phyloP scores from a whole-genome alignment of 345 rosid genomes.

The Geranium rotundifolium region DNA sequence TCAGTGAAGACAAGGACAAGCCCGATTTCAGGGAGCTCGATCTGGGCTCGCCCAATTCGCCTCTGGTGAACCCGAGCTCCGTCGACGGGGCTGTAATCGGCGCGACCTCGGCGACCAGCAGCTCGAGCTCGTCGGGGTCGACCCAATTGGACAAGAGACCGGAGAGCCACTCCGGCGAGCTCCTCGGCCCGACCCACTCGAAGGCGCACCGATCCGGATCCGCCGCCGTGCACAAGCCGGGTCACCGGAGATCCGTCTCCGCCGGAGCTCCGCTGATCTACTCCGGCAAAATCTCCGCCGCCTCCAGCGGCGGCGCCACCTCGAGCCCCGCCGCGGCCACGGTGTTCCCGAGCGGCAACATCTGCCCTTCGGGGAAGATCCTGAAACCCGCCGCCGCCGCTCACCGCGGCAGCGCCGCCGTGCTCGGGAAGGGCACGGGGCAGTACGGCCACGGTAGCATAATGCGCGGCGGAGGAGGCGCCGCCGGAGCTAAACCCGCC shows the following conservation, averaged over 20 bases:
- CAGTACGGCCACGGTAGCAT: slow-evolving; percentile 91
- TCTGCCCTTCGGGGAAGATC: slow-evolving; percentile 87
- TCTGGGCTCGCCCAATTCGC: slow-evolving; percentile 83
- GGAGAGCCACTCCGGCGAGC: slow-evolving; percentile 54
- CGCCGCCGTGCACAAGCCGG: slow-evolving; percentile 22
- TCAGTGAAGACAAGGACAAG: slow-evolving; percentile 48
- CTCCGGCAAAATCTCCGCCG: slow-evolving; percentile 38
- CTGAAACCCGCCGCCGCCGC: slow-evolving; percentile 46
- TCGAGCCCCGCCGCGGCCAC: slow-evolving; percentile 22
- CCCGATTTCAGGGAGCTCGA: slow-evolving; percentile 84
- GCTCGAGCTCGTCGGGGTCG: slow-evolving; percentile 60
- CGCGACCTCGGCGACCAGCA: slow-evolving; percentile 20
- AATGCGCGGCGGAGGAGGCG: slow-evolving; percentile 32
- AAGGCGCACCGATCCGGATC: slow-evolving; percentile 30
- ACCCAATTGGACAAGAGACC: slow-evolving; percentile 18
- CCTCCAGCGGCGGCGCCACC: slow-evolving; percentile 8
- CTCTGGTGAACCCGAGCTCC: slow-evolving; percentile 36
- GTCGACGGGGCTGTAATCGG: slow-evolving; percentile 5
- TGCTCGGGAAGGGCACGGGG: slow-evolving; percentile 62
- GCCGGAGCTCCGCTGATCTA: slow-evolving; percentile 65
- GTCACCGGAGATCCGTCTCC: slow-evolving; percentile 70
- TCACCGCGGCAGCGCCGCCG: slow-evolving; percentile 42
- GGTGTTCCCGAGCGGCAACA: slow-evolving; percentile 71
- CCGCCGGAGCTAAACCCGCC: not conserved
- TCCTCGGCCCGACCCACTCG: slow-evolving; percentile 21